These are phyloP conservation scores for Hsuehochloa calcarea DNA, from an alignment of 176 grass and related monocot genomes.

Conservation along the genomic window DNA sequence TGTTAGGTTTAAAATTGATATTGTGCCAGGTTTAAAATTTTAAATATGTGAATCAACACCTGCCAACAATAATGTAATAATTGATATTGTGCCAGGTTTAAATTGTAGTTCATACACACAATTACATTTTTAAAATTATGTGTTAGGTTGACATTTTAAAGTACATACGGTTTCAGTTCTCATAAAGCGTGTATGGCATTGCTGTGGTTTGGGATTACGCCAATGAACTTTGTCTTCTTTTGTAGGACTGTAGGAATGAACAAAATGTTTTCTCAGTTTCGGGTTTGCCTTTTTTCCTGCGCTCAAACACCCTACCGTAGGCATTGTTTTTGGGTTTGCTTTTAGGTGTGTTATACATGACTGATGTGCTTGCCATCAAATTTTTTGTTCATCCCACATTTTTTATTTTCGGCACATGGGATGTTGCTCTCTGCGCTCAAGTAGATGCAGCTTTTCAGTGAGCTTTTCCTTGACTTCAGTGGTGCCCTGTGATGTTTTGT, in stretches of 20 bases:
- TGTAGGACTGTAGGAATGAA: not conserved
- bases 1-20: not conserved
- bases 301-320: not conserved
- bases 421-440: not conserved
- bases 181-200: not conserved
- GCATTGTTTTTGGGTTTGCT: not conserved
- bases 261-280: not conserved
- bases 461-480: conserved; percentile 12
- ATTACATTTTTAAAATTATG: too few relatives aligned
- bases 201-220: not conserved
- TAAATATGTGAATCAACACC: too few relatives aligned
- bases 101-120: too few relatives aligned
- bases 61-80: too few relatives aligned
- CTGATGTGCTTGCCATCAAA: not conserved
- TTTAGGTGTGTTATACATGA: not conserved
- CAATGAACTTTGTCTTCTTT: not conserved
- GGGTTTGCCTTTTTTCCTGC: not conserved
- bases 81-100: too few relatives aligned
- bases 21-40: too few relatives aligned
- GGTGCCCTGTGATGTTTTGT: not conserved
- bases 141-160: too few relatives aligned
- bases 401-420: not conserved
- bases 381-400: not conserved
- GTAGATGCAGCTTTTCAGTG: not conserved
- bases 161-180: too few relatives aligned